Conservation (phyloP, 768 basidiomycete genomes). For the Mycena maculata region DNA sequence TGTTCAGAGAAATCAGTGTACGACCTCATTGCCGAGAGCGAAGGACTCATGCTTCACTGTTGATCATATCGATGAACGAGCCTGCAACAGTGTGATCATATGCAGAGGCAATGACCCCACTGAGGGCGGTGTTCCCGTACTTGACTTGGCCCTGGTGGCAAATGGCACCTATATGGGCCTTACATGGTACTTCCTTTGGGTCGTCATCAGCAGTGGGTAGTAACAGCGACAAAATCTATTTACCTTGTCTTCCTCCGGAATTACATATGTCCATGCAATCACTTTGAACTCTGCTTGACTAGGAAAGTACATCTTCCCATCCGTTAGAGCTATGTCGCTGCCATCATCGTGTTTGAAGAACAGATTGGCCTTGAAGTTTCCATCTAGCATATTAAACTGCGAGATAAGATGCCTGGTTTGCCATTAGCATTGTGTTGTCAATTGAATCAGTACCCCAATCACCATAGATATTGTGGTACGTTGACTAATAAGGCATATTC, state of each 20-base stretch:
- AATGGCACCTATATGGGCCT: constrained; percentile 11
- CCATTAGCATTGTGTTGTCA: neutral
- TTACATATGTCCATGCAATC: neutral
- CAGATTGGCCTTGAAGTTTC: constrained; percentile 22
- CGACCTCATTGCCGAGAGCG: too few species aligned
- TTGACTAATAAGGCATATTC: constrained; percentile 15
- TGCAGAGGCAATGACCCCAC: constrained; percentile 10
- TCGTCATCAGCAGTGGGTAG: neutral
- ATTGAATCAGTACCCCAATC: neutral
- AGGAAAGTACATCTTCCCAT: constrained; percentile 27
- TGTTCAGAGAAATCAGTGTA: neutral
- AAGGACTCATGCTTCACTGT: constrained; percentile 17
- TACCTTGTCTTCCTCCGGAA: constrained; percentile 16
- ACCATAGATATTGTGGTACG: constrained; percentile 16
- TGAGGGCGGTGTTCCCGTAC: constrained; percentile 20
- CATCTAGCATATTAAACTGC: neutral
- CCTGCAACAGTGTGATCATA: constrained; percentile 21
- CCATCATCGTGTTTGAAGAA: constrained; percentile 30
- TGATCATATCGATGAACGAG: constrained; percentile 18
- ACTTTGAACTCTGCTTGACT: constrained; percentile 1
- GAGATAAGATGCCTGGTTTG: constrained; percentile 5
- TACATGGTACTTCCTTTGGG: constrained; percentile 13
- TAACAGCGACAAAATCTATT: neutral
- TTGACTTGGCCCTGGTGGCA: constrained; percentile 6
- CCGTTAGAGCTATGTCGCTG: constrained; percentile 11